phyloP scores from a whole-genome alignment of 495 filamentous ascomycete species.

The Letharia columbiana region DNA sequence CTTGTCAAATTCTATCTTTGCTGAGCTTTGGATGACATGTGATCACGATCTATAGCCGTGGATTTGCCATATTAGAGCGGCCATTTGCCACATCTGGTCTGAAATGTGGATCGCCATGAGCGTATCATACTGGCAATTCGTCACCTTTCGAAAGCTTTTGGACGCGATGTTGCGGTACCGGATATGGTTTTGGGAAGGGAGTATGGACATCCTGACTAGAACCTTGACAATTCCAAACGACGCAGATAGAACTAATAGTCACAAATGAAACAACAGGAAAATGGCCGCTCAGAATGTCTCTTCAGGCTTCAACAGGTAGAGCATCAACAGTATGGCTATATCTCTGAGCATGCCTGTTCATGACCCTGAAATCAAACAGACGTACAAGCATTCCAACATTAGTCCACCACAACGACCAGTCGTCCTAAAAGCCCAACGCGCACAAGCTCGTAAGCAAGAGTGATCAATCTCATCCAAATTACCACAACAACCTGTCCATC shows the following conservation, averaged over 20 bases:
- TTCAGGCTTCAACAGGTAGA: neutral
- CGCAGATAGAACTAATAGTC: neutral
- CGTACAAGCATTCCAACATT: neutral
- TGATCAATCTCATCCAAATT: neutral
- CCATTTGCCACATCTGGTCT: neutral
- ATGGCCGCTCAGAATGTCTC: neutral
- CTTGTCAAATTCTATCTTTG: neutral
- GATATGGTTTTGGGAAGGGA: neutral
- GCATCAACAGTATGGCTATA: neutral
- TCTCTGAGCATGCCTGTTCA: neutral
- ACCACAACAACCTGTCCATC: neutral
- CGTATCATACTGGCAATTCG: neutral
- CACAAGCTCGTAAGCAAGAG: neutral
- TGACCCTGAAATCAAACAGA: neutral
- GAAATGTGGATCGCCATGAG: neutral
- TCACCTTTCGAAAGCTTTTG: neutral
- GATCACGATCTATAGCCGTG: neutral
- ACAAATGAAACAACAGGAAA: neutral
- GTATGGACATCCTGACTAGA: neutral
- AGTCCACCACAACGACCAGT: neutral
- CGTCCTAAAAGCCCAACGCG: neutral
- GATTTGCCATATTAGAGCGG: neutral
- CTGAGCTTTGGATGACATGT: neutral
- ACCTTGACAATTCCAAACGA: neutral
- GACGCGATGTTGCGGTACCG: neutral